Percentiles rank a stretch among this genome's conserved stretches.
Evolutionary conservation across 2,329 filamentous ascomycete species (phyloP).

Genomic region (Diplocarpon rosae): DNA sequence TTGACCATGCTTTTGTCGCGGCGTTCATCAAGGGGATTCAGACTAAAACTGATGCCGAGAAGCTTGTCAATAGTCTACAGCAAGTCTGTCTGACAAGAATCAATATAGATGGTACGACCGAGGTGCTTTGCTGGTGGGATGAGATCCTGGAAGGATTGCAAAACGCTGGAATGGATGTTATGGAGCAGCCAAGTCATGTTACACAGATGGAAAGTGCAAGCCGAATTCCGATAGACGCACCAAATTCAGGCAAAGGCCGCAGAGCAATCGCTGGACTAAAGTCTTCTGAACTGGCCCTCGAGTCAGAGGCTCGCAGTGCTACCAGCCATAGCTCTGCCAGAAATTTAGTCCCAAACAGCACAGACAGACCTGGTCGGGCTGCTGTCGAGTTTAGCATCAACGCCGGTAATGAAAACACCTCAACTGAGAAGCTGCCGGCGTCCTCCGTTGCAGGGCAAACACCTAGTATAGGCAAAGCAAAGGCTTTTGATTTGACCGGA

Average conservation of each 20-base stretch:
- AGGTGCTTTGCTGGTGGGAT: slow-evolving; percentile 18
- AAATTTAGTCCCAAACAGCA: too few relatives aligned
- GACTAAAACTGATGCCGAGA: slow-evolving; percentile 5
- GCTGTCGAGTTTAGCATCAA: too few relatives aligned
- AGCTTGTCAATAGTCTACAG: slow-evolving; percentile 10
- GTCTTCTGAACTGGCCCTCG: not conserved
- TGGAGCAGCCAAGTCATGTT: not conserved
- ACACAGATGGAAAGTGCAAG: too few relatives aligned
- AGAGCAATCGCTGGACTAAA: not conserved
- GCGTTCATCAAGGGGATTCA: slow-evolving; percentile 16
- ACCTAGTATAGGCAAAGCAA: not conserved
- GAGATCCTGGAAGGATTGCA: slow-evolving; percentile 13
- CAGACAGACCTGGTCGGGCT: too few relatives aligned
- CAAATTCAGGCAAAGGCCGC: not conserved
- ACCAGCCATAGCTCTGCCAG: too few relatives aligned
- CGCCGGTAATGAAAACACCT: too few relatives aligned
- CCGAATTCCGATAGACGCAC: too few relatives aligned
- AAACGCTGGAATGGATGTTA: slow-evolving; percentile 3
- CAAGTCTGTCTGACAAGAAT: slow-evolving; percentile 7
- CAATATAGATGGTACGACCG: slow-evolving; percentile 9
- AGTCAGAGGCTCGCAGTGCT: too few relatives aligned
- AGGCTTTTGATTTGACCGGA: not conserved
- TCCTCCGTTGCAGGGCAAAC: not conserved
- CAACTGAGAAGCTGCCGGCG: too few relatives aligned
- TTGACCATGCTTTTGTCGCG: slow-evolving; percentile 13